Percentiles rank a stretch among this genome's conserved stretches.
Evolutionary conservation across 2,329 filamentous ascomycete species (phyloP).

Genomic region (Aspergillus phoenicis): DNA sequence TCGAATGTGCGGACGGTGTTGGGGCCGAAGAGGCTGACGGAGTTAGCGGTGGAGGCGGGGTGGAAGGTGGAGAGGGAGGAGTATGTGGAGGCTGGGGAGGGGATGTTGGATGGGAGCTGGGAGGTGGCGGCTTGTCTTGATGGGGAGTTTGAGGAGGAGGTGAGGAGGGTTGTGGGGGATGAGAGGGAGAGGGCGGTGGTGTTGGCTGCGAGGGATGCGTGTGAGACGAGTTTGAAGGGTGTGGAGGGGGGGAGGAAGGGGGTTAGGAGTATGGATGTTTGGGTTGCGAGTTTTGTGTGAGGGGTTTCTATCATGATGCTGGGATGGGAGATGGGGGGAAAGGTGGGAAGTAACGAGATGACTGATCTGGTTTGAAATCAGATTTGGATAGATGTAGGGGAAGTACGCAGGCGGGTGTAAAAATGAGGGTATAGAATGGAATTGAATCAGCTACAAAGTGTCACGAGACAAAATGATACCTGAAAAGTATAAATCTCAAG

Average conservation of each 20-base stretch:
- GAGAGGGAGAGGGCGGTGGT: conserved; percentile 18
- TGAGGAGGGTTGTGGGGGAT: conserved; percentile 15
- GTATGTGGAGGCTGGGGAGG: conserved; percentile 39
- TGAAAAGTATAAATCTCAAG: too few relatives aligned
- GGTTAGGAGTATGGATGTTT: conserved; percentile 23
- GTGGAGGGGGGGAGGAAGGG: conserved; percentile 16
- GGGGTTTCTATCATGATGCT: too few relatives aligned
- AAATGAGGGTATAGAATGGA: too few relatives aligned
- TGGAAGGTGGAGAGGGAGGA: conserved; percentile 2
- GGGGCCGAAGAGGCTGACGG: conserved; percentile 45
- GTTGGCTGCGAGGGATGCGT: conserved; percentile 20
- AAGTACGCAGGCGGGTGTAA: too few relatives aligned
- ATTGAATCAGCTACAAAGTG: too few relatives aligned
- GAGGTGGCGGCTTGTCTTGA: conserved; percentile 38
- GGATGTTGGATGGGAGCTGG: conserved; percentile 53
- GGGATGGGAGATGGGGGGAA: too few relatives aligned
- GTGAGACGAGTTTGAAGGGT: conserved; percentile 19
- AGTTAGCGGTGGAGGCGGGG: conserved; percentile 29
- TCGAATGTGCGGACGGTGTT: conserved; percentile 55
- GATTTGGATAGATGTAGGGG: too few relatives aligned
- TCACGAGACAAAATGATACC: too few relatives aligned
- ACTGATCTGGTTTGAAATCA: too few relatives aligned
- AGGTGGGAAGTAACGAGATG: too few relatives aligned
- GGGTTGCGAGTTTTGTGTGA: conserved; percentile 20
- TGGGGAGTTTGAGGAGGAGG: conserved; percentile 12